Conservation (phyloP, 352 stramenopile species). For the Phytophthora megakarya region DNA sequence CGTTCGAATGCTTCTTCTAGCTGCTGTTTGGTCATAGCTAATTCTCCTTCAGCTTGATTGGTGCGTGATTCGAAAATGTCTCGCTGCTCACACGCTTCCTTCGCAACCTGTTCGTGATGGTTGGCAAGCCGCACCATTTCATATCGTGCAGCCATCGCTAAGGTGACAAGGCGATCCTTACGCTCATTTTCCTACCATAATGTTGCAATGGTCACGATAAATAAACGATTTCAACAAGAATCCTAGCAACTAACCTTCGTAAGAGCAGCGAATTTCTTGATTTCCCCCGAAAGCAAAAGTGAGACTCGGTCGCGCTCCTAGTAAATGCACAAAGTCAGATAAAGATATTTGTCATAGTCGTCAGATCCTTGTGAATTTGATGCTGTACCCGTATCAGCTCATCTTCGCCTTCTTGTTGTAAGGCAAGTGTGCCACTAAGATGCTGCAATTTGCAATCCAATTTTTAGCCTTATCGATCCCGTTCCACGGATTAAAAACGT, state of each 20-base stretch:
- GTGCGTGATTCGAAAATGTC: conserved; percentile 27
- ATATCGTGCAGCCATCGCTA: conserved; percentile 79
- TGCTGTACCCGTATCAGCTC: conserved; percentile 50
- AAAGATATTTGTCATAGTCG: background rate
- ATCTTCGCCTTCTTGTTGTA: conserved; percentile 62
- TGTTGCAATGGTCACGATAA: background rate
- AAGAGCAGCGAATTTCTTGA: conserved; percentile 79
- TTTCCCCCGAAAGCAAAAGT: conserved; percentile 57
- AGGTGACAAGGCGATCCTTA: conserved; percentile 74
- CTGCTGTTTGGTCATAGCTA: conserved; percentile 43
- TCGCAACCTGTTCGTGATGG: conserved; percentile 43
- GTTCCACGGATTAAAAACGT: background rate
- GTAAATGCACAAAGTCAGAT: background rate
- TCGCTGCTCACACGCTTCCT: conserved; percentile 36
- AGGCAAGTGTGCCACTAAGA: conserved; percentile 50
- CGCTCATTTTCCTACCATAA: conserved; percentile 55
- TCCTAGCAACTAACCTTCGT: conserved; percentile 44
- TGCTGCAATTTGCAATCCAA: conserved; percentile 24
- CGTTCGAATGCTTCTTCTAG: conserved; percentile 54
- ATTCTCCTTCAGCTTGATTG: conserved; percentile 46
- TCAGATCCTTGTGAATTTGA: background rate
- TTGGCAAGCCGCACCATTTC: conserved; percentile 68
- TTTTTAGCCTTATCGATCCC: background rate
- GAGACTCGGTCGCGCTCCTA: conserved; percentile 63
- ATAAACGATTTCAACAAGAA: background rate